Percentiles rank a stretch among this genome's conserved stretches.
Evolutionary conservation across 139 green algal genomes (phyloP).

Genomic region (Chlamydomonas incerta): DNA sequence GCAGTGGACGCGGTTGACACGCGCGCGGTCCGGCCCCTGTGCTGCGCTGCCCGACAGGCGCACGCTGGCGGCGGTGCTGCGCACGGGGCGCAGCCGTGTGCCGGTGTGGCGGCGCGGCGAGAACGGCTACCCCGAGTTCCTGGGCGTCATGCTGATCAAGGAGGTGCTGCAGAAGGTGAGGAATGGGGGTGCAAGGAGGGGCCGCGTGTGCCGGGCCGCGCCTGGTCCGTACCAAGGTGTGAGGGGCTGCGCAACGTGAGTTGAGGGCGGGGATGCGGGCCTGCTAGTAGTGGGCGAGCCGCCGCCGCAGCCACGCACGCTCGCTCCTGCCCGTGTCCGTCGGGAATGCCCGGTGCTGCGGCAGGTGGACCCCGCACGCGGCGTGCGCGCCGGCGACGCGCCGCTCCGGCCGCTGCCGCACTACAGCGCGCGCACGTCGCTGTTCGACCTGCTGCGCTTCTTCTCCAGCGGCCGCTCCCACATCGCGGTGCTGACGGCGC

Average conservation of each 20-base stretch:
- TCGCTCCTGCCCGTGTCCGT: no score
- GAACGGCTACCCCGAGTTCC: constrained; percentile 38
- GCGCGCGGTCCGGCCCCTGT: no score
- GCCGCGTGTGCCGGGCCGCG: neutral
- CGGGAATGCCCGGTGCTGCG: no score
- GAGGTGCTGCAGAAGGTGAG: constrained; percentile 73
- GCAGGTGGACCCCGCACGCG: neutral
- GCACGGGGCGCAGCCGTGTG: constrained; percentile 78
- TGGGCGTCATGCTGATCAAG: constrained; percentile 87
- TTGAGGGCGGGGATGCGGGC: no score
- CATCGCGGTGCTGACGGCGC: constrained; percentile 65
- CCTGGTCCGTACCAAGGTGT: no score
- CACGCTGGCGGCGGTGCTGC: constrained; percentile 67
- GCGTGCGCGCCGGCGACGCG: neutral
- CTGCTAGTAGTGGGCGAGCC: no score
- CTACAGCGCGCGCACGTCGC: constrained; percentile 50
- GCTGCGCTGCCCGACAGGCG: no score
- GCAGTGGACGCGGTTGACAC: no score
- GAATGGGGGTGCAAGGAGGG: neutral
- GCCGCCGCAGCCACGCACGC: no score
- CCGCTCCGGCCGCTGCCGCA: constrained; percentile 42
- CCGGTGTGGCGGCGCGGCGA: constrained; percentile 72
- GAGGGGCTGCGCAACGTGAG: no score
- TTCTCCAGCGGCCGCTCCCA: constrained; percentile 85
- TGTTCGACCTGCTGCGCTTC: constrained; percentile 90